Evolutionary conservation across 148 eudicot species (phyloP).

Genomic region (Cornus controversa): DNA sequence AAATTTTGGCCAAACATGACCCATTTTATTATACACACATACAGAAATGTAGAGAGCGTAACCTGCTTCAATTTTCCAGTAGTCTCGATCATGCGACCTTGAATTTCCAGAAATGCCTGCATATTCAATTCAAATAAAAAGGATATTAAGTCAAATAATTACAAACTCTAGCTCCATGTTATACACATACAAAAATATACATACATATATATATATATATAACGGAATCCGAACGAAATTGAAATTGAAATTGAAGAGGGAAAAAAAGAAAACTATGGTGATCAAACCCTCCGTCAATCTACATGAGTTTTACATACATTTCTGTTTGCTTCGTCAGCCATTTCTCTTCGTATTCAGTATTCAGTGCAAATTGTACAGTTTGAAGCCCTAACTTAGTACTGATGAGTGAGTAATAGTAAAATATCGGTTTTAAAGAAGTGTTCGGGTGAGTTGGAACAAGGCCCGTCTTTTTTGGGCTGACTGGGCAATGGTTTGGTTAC

Average conservation of each 20-base stretch:
- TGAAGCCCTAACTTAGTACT: not conserved
- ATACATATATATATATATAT: not conserved
- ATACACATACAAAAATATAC: too few relatives aligned
- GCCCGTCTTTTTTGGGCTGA: too few relatives aligned
- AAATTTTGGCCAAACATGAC: too few relatives aligned
- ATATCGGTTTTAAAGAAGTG: too few relatives aligned
- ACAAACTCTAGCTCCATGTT: not conserved
- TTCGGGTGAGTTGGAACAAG: too few relatives aligned
- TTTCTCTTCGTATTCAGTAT: slow-evolving; percentile 10
- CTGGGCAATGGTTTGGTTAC: too few relatives aligned
- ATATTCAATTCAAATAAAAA: not conserved
- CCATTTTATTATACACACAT: too few relatives aligned
- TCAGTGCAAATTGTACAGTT: not conserved
- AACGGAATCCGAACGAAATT: not conserved
- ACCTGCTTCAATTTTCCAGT: slow-evolving; percentile 89
- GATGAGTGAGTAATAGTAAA: too few relatives aligned
- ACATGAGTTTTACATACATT: slow-evolving; percentile 30
- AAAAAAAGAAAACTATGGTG: not conserved
- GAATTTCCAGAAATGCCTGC: slow-evolving; percentile 87
- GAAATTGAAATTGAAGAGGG: not conserved
- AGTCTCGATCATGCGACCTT: slow-evolving; percentile 81
- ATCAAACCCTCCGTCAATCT: too few relatives aligned
- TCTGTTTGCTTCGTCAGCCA: slow-evolving; percentile 88
- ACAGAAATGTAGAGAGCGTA: not conserved
- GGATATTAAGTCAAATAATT: not conserved